Percentiles rank a stretch among this genome's conserved stretches.
Conservation (phyloP, 2,329 filamentous ascomycete genomes). For the Lithohypha guttulata region DNA sequence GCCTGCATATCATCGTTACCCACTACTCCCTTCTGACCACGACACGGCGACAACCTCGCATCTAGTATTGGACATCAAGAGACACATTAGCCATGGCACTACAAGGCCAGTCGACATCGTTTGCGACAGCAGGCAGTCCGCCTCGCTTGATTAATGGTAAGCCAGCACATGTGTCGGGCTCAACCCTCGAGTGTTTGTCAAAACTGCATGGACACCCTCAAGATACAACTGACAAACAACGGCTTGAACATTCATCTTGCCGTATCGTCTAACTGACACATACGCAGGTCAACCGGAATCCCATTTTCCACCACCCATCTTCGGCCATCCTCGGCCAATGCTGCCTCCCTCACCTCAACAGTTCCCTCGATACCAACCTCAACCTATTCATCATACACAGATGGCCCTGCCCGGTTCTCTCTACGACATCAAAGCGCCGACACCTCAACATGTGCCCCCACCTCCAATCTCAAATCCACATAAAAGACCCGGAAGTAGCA, state of each 20-base stretch:
- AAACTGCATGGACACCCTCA: not conserved
- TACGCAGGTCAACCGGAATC: slow-evolving; percentile 18
- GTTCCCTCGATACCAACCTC: slow-evolving; percentile 5
- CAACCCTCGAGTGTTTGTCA: too few relatives aligned
- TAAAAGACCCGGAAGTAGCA: slow-evolving; percentile 48
- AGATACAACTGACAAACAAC: not conserved
- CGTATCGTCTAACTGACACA: not conserved
- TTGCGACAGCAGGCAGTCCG: slow-evolving; percentile 18
- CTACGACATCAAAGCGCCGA: slow-evolving; percentile 5
- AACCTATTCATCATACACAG: not conserved
- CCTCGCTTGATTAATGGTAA: slow-evolving; percentile 18
- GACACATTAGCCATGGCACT: slow-evolving; percentile 21
- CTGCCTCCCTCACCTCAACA: slow-evolving; percentile 9
- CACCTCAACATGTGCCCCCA: slow-evolving; percentile 13
- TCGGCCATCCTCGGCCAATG: slow-evolving; percentile 12
- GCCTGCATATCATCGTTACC: slow-evolving; percentile 8
- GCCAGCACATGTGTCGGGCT: too few relatives aligned
- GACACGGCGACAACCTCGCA: too few relatives aligned
- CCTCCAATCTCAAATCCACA: slow-evolving; percentile 13
- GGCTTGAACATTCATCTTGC: not conserved
- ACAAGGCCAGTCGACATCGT: slow-evolving; percentile 18
- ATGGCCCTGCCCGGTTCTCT: slow-evolving; percentile 1
- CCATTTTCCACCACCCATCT: slow-evolving; percentile 16
- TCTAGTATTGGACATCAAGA: too few relatives aligned
- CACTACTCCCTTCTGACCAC: not conserved